Base-by-base conservation (phyloP, 148 eudicot species). In the Cornus kousa region DNA sequence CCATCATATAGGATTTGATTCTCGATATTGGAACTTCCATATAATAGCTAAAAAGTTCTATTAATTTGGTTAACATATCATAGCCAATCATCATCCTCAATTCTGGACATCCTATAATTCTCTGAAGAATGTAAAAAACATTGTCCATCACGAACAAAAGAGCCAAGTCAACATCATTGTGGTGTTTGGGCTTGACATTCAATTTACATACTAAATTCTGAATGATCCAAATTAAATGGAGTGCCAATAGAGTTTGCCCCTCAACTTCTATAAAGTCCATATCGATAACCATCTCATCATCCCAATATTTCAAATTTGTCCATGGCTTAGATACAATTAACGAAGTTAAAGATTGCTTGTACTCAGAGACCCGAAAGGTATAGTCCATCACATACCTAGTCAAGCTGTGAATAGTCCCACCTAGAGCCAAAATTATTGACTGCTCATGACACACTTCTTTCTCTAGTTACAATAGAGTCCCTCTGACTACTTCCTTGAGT, bases 401-500 rank as follows among this genome's bases (percentile, higher is more conserved):
- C 37, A 35, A 35, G 37, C 37, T 0, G 37, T 35, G 97, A 74
- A 95, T 85, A 0, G 93, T 89, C 35, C 97, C 99, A 37, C 97
- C 99, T 0, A 97, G 97, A 8, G 91, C 92, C 9, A 92, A 89
- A 78, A 89, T 88, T 78, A 70, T 93, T 0, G 99, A 93, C 0
- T 94, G 89, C 80, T 95, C 99, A 19, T 93, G 79, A 10, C 90
- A 87, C 37, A 95, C 90, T 0, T 90, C 90, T 33, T 91, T 95
- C 88, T 95, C 99, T 72, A 35, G 37, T 1, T 35, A 2, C 37
- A 35, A 28, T 28, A 28, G 28, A 28, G 28, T 28, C 28, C 28
- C 28, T 28, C 28, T 28, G 28, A 28, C 28, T 28, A 28, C 28
- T 28, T 28, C 28, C 28, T 28, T 28, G 28, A 28, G 28, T 1